Evolutionary conservation across 2,329 filamentous ascomycete genomes (phyloP).

Genomic region (Aspergillus eucalypticola): DNA sequence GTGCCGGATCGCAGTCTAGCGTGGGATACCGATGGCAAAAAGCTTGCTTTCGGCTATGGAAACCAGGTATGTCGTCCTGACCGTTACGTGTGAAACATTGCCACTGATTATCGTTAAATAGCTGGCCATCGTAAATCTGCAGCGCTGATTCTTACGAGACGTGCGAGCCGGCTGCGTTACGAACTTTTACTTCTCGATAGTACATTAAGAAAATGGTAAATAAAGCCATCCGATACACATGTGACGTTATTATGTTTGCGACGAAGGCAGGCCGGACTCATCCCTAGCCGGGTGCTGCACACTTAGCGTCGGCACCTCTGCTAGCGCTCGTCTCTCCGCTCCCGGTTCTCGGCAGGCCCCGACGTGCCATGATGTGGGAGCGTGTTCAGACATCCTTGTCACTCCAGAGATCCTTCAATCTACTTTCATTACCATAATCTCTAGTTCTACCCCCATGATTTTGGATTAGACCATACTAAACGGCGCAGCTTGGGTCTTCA

Average conservation of each 20-base stretch:
- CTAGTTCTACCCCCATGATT: constrained; percentile 28
- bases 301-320: not conserved
- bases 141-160: constrained; percentile 32
- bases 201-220: constrained; percentile 1
- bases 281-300: not conserved
- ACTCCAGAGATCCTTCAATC: not conserved
- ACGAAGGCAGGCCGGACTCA: constrained; percentile 1
- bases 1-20: constrained; percentile 45
- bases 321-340: constrained; percentile 1
- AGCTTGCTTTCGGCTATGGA: constrained; percentile 52
- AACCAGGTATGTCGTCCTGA: constrained; percentile 45
- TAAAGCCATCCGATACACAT: not conserved
- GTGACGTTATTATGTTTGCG: not conserved
- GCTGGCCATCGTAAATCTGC: constrained; percentile 44
- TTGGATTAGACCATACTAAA: constrained; percentile 35
- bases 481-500: constrained; percentile 30
- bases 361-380: constrained; percentile 5
- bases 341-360: constrained; percentile 8
- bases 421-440: constrained; percentile 18
- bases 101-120: constrained; percentile 17
- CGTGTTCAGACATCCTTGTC: not conserved
- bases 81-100: constrained; percentile 2
- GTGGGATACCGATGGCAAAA: constrained; percentile 58
- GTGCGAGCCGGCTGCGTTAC: not conserved
- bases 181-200: not conserved